Evolutionary conservation across 768 basidiomycete genomes (phyloP).

Genomic region (Rhizopogon vesiculosus): DNA sequence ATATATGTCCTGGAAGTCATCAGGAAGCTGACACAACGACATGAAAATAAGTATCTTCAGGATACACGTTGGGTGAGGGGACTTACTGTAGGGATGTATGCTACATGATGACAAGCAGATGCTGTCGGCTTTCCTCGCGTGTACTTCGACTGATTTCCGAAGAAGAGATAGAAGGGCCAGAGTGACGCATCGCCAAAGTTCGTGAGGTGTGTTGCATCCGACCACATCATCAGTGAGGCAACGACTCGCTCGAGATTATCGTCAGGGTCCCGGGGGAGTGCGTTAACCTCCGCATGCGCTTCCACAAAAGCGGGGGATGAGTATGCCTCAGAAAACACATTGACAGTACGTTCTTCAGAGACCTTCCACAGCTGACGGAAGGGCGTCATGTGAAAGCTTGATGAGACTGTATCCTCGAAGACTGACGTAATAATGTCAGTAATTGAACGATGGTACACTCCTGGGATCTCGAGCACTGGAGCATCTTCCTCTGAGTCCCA

Average conservation of each 20-base stretch:
- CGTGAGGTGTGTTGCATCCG: constrained; percentile 19
- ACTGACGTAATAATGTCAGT: too few species aligned
- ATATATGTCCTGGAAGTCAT: background rate
- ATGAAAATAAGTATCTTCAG: background rate
- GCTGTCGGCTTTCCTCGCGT: constrained; percentile 4
- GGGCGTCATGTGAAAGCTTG: too few species aligned
- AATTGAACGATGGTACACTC: too few species aligned
- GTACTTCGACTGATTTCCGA: constrained; percentile 14
- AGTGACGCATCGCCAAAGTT: constrained; percentile 10
- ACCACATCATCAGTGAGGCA: constrained; percentile 17
- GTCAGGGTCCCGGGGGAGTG: constrained; percentile 6
- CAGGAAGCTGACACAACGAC: background rate
- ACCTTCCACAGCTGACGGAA: too few species aligned
- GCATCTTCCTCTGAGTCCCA: too few species aligned
- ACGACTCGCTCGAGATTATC: constrained; percentile 12
- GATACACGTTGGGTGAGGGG: background rate
- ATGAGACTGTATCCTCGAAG: too few species aligned
- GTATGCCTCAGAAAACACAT: constrained; percentile 3
- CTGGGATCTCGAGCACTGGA: too few species aligned
- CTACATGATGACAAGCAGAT: constrained; percentile 7
- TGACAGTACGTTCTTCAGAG: too few species aligned
- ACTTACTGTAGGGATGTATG: constrained; percentile 6
- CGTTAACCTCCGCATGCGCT: constrained; percentile 1
- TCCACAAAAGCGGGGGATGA: background rate
- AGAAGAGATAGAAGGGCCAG: constrained; percentile 14